phyloP scores from a whole-genome alignment of 169 alveolate species.

The Amoebophrya sp. region DNA sequence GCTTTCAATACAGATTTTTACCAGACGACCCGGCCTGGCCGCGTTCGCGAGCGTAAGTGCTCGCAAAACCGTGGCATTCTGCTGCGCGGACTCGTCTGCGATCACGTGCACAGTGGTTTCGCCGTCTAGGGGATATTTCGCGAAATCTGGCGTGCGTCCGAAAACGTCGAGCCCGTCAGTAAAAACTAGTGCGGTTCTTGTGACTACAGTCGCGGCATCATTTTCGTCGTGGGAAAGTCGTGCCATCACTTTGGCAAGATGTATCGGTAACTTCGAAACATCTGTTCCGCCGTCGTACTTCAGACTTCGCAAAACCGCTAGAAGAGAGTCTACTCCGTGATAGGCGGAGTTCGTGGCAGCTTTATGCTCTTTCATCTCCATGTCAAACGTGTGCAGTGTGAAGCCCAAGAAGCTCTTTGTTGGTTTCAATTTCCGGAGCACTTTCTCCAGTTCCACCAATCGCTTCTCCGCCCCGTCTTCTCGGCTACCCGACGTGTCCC shows the following conservation, averaged over 20 bases:
- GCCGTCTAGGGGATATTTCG: neutral
- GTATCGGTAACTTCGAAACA: neutral
- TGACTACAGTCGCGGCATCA: too few species aligned
- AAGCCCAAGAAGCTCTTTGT: neutral
- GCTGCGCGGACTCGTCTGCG: neutral
- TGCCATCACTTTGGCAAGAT: neutral
- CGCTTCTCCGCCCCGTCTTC: neutral
- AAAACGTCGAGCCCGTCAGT: neutral
- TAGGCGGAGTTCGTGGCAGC: too few species aligned
- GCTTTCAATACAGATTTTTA: too few species aligned
- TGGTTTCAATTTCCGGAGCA: neutral
- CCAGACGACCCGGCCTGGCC: neutral
- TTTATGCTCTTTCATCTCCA: too few species aligned
- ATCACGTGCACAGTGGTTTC: neutral
- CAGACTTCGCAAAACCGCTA: neutral
- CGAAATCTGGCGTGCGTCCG: neutral
- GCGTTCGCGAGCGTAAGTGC: neutral
- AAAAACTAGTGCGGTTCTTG: neutral
- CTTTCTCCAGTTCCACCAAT: neutral
- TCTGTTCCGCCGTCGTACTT: neutral
- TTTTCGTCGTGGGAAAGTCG: neutral
- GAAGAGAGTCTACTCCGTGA: neutral
- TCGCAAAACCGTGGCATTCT: neutral
- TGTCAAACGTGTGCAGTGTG: neutral
- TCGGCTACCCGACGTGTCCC: neutral